Conservation (phyloP, 2,329 filamentous ascomycete genomes). For the Trichoderma afroharzianum region DNA sequence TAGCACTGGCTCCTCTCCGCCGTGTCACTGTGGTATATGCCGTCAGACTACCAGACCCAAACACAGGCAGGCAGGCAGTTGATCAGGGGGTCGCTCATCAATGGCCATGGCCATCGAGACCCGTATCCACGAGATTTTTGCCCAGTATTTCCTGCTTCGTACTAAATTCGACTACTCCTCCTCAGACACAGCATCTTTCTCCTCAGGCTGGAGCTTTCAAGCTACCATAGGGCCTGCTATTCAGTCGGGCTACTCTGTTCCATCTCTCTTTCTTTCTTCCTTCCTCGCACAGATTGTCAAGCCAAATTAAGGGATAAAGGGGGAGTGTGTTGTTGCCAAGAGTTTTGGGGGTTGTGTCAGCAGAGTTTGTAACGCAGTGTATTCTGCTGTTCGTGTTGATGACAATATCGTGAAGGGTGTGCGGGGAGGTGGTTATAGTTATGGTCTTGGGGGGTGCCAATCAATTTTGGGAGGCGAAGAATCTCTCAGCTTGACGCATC, state of each 20-base stretch:
- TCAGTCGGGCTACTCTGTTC: slow-evolving; percentile 21
- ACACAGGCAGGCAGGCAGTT: neutral
- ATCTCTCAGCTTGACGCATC: neutral
- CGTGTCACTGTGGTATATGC: neutral
- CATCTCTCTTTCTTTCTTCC: neutral
- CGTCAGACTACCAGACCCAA: slow-evolving; percentile 3
- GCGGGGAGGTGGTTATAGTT: neutral
- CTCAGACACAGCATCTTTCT: slow-evolving; percentile 28
- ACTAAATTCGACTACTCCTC: slow-evolving; percentile 11
- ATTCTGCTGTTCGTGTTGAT: slow-evolving; percentile 13
- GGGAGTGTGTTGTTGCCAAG: slow-evolving; percentile 32
- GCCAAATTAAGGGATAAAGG: slow-evolving; percentile 30
- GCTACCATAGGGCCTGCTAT: slow-evolving; percentile 54
- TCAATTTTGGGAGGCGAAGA: slow-evolving; percentile 6
- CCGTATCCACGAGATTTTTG: slow-evolving; percentile 18
- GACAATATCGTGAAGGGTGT: slow-evolving; percentile 6
- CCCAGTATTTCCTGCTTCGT: slow-evolving; percentile 21
- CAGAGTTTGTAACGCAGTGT: neutral
- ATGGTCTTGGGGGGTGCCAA: slow-evolving; percentile 9
- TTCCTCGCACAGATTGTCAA: slow-evolving; percentile 36
- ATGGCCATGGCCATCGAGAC: slow-evolving; percentile 17
- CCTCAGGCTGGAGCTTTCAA: slow-evolving; percentile 61
- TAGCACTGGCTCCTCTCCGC: slow-evolving; percentile 23
- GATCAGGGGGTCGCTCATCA: slow-evolving; percentile 11
- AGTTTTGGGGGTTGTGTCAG: slow-evolving; percentile 21